A percentile compares a stretch with the other conserved stretches of the same genome.
These are phyloP conservation scores for Mortierella sp. DNA, from an alignment of 371 early-diverging fungal genomes.

Conservation along the genomic window DNA sequence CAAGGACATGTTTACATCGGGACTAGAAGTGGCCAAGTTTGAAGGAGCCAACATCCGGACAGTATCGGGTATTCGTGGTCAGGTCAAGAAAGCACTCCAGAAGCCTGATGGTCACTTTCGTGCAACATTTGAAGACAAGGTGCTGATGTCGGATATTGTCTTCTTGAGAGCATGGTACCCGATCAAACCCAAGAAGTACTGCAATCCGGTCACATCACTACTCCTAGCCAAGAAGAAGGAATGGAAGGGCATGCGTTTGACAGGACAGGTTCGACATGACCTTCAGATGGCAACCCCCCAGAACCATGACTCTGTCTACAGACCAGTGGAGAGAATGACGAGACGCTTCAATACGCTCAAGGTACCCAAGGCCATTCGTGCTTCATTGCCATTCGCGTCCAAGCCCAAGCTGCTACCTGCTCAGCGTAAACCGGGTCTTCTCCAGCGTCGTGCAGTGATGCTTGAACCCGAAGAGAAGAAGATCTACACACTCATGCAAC, in stretches of 20 bases:
- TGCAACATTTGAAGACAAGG: slow-evolving; percentile 99
- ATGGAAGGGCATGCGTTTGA: slow-evolving; percentile 93
- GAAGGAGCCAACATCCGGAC: slow-evolving; percentile 97
- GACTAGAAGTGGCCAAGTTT: slow-evolving; percentile 98
- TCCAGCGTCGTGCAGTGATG: slow-evolving; percentile 86
- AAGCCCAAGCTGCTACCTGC: slow-evolving; percentile 82
- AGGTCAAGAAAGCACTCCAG: slow-evolving; percentile 92
- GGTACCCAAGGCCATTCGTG: slow-evolving; percentile 85
- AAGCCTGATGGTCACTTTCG: slow-evolving; percentile 96
- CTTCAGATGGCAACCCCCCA: slow-evolving; percentile 70
- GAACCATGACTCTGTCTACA: slow-evolving; percentile 86
- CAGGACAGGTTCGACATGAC: slow-evolving; percentile 90
- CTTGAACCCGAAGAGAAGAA: slow-evolving; percentile 91
- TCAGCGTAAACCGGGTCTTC: slow-evolving; percentile 58
- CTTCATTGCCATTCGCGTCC: slow-evolving; percentile 89
- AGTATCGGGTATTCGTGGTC: slow-evolving; percentile 98
- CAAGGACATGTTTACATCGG: slow-evolving; percentile 99
- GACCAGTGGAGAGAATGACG: slow-evolving; percentile 83
- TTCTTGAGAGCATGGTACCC: slow-evolving; percentile 98
- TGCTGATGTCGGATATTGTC: slow-evolving; percentile 96
- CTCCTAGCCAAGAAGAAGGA: slow-evolving; percentile 73
- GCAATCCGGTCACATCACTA: slow-evolving; percentile 94
- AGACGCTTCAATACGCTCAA: slow-evolving; percentile 88
- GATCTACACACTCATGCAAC: slow-evolving; percentile 82
- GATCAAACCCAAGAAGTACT: slow-evolving; percentile 91